Percentiles rank a stretch among this genome's conserved stretches.
Conservation (phyloP, 2,329 filamentous ascomycete species). For the Emmonsia crescens region DNA sequence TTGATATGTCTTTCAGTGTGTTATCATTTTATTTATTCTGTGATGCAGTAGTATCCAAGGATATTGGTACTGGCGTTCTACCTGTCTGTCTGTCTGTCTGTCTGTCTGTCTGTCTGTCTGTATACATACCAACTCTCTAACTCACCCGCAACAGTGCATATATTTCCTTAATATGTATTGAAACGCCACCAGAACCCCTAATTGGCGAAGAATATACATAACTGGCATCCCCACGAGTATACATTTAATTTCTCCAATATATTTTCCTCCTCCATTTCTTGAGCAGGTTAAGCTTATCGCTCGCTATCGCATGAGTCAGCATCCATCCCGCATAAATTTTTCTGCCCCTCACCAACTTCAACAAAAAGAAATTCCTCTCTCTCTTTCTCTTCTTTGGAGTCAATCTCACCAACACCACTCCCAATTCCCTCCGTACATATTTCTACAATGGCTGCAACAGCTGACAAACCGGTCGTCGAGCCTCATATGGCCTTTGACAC, state of each 20-base stretch:
- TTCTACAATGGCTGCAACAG: not conserved
- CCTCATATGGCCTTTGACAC: conserved; percentile 42
- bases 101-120: too few species aligned
- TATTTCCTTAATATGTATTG: not conserved
- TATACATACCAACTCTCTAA: too few species aligned
- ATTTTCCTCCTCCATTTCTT: too few species aligned
- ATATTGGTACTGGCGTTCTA: too few species aligned
- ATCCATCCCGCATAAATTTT: not conserved
- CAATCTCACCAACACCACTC: not conserved
- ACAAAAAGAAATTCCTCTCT: not conserved
- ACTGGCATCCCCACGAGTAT: not conserved
- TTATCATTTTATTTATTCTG: not conserved
- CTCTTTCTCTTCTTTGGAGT: conserved; percentile 1
- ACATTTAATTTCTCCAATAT: not conserved
- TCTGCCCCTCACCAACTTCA: not conserved
- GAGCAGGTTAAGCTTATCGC: not conserved
- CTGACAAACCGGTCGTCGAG: not conserved
- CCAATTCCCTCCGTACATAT: not conserved
- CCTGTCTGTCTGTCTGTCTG: too few species aligned
- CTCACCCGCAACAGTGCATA: not conserved
- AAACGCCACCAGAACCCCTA: not conserved
- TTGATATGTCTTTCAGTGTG: not conserved
- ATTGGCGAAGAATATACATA: not conserved
- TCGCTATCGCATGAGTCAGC: not conserved
- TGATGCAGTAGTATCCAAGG: too few species aligned